Evolutionary conservation across 2,329 filamentous ascomycete genomes (phyloP).

Genomic region (Botrytis pseudocinerea): DNA sequence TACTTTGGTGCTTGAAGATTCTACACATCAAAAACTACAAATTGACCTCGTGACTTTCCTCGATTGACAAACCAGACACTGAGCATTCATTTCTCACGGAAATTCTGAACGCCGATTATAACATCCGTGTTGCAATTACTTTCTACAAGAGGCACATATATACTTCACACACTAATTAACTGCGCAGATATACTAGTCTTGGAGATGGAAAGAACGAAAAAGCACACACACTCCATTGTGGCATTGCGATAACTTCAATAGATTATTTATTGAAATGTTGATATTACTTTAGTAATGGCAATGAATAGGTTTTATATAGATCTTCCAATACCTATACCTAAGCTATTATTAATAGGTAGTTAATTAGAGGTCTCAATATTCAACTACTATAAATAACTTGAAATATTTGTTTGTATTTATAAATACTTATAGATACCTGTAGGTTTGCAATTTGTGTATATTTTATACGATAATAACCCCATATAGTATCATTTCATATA

Average conservation of each 20-base stretch:
- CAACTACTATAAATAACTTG: too few relatives aligned
- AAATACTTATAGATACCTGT: too few relatives aligned
- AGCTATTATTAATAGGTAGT: too few relatives aligned
- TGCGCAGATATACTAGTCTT: conserved; percentile 41
- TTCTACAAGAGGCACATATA: conserved; percentile 45
- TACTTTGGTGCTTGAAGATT: conserved; percentile 52
- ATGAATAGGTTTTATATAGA: too few relatives aligned
- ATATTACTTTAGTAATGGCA: conserved; percentile 23
- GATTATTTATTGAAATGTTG: conserved; percentile 59
- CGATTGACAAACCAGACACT: conserved; percentile 42
- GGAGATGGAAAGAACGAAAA: conserved; percentile 56
- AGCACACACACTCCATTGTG: conserved; percentile 55
- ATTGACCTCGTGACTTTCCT: conserved; percentile 44
- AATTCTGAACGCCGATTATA: conserved; percentile 52
- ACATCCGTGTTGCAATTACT: conserved; percentile 49
- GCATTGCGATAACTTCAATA: conserved; percentile 57
- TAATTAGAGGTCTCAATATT: too few relatives aligned
- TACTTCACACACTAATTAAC: conserved; percentile 11
- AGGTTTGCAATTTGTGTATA: too few relatives aligned
- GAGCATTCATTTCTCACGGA: conserved; percentile 56
- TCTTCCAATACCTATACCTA: too few relatives aligned
- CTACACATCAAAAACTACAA: conserved; percentile 46
- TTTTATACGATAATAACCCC: too few relatives aligned
- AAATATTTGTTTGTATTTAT: too few relatives aligned
- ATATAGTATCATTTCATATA: too few relatives aligned